phyloP scores from a whole-genome alignment of 257 asterid genomes.

The Solanum appendiculatum region DNA sequence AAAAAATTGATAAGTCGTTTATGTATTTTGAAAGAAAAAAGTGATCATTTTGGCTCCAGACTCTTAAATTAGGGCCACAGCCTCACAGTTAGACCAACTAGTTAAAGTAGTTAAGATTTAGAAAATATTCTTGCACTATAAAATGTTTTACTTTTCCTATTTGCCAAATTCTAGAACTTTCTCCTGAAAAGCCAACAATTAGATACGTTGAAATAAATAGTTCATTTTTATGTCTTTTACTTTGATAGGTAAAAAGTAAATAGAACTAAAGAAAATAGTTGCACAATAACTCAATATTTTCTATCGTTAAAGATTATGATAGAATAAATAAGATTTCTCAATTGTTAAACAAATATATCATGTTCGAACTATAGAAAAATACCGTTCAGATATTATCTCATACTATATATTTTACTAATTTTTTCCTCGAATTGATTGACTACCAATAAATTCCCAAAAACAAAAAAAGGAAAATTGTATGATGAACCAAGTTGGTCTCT shows the following conservation, averaged over 20 bases:
- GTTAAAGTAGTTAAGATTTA: background rate
- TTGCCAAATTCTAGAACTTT: background rate
- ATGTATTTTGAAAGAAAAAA: too few species aligned
- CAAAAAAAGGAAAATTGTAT: background rate
- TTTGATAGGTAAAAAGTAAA: background rate
- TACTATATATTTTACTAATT: background rate
- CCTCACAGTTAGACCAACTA: background rate
- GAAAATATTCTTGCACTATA: background rate
- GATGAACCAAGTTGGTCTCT: background rate
- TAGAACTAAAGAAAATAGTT: background rate
- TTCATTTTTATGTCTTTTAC: background rate
- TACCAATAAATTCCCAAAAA: background rate
- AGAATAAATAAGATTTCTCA: background rate
- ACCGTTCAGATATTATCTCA: background rate
- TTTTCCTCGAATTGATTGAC: background rate
- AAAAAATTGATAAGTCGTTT: too few species aligned
- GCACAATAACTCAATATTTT: too few species aligned
- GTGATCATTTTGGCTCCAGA: too few species aligned
- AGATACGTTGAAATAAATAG: background rate
- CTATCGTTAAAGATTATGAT: too few species aligned
- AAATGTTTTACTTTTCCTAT: background rate
- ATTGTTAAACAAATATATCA: too few species aligned
- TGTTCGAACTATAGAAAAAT: too few species aligned
- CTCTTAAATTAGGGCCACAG: too few species aligned
- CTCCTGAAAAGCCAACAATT: background rate